Base-by-base conservation (phyloP, 2,329 filamentous ascomycete species). In the Fusarium sterilihyphosum region DNA sequence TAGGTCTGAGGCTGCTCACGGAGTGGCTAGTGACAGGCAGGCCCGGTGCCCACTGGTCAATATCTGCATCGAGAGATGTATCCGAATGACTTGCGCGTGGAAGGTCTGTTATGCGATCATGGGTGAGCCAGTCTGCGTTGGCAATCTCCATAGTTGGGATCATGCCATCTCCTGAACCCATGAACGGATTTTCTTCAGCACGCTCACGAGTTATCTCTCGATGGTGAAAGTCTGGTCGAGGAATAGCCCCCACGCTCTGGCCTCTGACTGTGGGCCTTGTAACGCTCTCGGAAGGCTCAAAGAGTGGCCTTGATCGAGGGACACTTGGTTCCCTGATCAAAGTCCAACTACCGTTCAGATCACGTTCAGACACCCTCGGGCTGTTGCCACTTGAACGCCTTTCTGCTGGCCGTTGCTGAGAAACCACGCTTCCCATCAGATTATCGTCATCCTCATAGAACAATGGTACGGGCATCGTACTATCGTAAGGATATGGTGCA, bases 401-500 rank as follows among this genome's bases (percentile, higher is more conserved):
- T 47, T 57, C 59, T 24, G 38, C 20, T 20, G 18, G 20, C 29
- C 61, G 61, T 17, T 56, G 50, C 14, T 47, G 58, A 43, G 40
- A 37, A 5, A 37, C 46, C 16, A 26, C n/a, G n/a, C 53, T 37
- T 43, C 56, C 62, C 6, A 40, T 49, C 26, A 31, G 54, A 20
- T 12, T 24, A 43, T 63, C 44, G 46, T 70, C 64, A 14, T 74
- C 53, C 14, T 70, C 61, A 22, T 54, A 50, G 58, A 67, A 62
- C 5, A 50, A 40, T 12, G 69, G 74, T 31, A 37, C 66, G 29
- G 77, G 72, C 33, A 78, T 74, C 6, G 65, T 66, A 52, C 60
- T 67, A 22, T 73, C n/a, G 18, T 66, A 57, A 12, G 77, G 77
- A 57, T 78, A 78, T 17, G 75, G 75, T 18, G 61, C 56, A 49